Percentiles rank a stretch among this genome's conserved stretches.
Conservation (phyloP, 2,329 filamentous ascomycete species). For the Aspergillus fumigatus region DNA sequence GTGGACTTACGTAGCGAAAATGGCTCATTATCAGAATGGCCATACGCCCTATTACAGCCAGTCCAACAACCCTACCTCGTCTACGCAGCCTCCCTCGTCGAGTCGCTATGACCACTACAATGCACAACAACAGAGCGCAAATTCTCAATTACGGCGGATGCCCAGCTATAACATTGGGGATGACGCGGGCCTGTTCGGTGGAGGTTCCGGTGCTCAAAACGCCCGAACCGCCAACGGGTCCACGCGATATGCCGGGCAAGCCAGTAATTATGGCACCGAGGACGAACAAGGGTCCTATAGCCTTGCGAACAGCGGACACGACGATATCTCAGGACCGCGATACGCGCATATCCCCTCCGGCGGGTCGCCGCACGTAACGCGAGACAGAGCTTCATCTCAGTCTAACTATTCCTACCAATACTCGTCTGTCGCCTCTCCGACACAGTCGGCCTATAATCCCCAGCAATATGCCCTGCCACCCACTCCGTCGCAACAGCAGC, state of each 20-base stretch:
- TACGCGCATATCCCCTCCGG: conserved; percentile 33
- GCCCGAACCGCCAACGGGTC: conserved; percentile 32
- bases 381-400: conserved; percentile 40
- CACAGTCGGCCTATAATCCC: conserved; percentile 56
- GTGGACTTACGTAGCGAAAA: conserved; percentile 20
- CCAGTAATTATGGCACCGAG: conserved; percentile 33
- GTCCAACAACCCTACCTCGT: conserved; percentile 24
- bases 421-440: conserved; percentile 33
- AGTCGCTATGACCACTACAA: conserved; percentile 38
- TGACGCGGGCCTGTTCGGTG: conserved; percentile 53
- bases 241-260: conserved; percentile 31
- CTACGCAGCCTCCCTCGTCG: conserved; percentile 24
- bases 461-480: conserved; percentile 53
- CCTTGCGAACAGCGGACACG: conserved; percentile 18
- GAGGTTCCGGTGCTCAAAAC: conserved; percentile 24
- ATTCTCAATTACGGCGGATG: conserved; percentile 48
- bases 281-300: conserved; percentile 29
- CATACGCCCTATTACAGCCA: conserved; percentile 45
- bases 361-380: conserved; percentile 31
- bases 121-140: conserved; percentile 32
- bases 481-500: conserved; percentile 42
- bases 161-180: conserved; percentile 75
- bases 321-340: conserved; percentile 31
- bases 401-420: conserved; percentile 46
- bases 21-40: conserved; percentile 55